Percentiles rank a stretch among this genome's conserved stretches.
Evolutionary conservation across 306 rosid species (phyloP).

Genomic region (Albizia julibrissin): DNA sequence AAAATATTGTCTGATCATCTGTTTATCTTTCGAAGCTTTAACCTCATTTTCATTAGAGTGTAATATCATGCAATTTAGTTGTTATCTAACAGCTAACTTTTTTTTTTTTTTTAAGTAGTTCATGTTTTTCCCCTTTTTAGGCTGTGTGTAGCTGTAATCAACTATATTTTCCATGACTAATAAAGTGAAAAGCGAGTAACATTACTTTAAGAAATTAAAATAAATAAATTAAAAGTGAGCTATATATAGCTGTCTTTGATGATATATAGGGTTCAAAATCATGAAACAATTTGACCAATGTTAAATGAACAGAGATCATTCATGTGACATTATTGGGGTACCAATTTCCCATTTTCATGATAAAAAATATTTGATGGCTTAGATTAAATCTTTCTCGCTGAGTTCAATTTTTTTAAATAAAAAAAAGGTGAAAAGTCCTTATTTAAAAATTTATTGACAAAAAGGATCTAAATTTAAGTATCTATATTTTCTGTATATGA

Average conservation of each 20-base stretch:
- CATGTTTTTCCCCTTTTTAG: background rate
- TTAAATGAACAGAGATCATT: slow-evolving; percentile 7
- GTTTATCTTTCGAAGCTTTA: background rate
- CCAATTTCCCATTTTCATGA: background rate
- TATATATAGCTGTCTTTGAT: background rate
- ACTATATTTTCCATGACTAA: no score
- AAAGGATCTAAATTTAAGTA: no score
- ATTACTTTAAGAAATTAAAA: no score
- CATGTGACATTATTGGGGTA: background rate
- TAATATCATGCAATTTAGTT: background rate
- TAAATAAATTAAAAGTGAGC: no score
- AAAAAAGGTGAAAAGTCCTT: no score
- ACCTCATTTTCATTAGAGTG: background rate
- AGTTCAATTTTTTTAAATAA: background rate
- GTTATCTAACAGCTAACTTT: no score
- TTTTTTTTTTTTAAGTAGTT: background rate
- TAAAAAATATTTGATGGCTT: background rate
- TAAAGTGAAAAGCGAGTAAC: background rate
- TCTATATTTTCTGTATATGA: no score
- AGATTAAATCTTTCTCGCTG: background rate
- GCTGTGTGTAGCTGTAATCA: background rate
- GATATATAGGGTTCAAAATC: background rate
- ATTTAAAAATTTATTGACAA: no score
- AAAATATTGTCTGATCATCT: background rate
- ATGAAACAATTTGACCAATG: background rate